Conservation (phyloP, 306 rosid species). For the Abrus precatorius region DNA sequence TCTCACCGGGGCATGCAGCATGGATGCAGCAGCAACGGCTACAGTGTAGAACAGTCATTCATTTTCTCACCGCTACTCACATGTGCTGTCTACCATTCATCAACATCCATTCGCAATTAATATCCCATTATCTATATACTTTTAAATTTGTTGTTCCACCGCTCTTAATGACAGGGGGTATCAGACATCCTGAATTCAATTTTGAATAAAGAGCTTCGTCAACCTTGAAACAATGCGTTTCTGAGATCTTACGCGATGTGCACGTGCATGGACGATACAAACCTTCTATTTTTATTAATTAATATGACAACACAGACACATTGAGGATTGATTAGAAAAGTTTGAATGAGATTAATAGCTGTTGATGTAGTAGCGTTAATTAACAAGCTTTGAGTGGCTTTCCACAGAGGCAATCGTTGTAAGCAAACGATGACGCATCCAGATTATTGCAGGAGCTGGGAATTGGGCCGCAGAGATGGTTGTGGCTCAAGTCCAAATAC, state of each 20-base stretch:
- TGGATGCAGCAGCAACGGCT: no score
- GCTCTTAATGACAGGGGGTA: background rate
- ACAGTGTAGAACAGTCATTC: no score
- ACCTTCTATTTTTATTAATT: constrained; percentile 16
- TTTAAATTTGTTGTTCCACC: no score
- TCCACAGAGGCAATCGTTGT: constrained; percentile 84
- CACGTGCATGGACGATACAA: constrained; percentile 11
- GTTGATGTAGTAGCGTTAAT: background rate
- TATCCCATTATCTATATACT: no score
- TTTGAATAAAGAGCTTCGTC: constrained; percentile 35
- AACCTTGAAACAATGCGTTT: constrained; percentile 36
- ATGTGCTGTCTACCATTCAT: no score
- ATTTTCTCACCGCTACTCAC: no score
- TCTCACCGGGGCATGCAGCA: no score
- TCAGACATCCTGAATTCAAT: constrained; percentile 43
- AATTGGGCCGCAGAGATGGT: constrained; percentile 78
- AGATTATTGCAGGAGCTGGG: constrained; percentile 66
- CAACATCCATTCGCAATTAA: no score
- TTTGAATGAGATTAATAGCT: background rate
- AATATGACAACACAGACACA: background rate
- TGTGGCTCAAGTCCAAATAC: constrained; percentile 80
- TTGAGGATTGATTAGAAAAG: background rate
- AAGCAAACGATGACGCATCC: constrained; percentile 72
- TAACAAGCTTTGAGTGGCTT: constrained; percentile 82
- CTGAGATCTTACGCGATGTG: background rate